Evolutionary conservation across 345 rosid species (phyloP).

Genomic region (Euphorbia lathyris): DNA sequence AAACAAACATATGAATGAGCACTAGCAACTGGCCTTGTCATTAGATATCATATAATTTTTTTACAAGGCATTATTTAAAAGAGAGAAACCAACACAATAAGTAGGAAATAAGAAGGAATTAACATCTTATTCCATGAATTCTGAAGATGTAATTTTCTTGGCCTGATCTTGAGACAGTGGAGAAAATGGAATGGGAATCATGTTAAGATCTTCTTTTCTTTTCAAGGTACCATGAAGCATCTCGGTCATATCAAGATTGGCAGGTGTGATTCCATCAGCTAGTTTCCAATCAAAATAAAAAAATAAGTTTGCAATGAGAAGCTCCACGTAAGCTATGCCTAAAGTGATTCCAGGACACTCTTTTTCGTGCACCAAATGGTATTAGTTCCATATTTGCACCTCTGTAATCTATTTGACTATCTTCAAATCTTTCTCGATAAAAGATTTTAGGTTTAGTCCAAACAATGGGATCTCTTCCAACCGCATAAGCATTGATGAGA

Average conservation of each 20-base stretch:
- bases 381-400: neutral
- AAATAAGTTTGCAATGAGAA: neutral
- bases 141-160: no score
- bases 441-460: constrained; percentile 3
- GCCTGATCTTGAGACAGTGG: no score
- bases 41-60: no score
- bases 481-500: neutral
- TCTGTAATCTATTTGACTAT: neutral
- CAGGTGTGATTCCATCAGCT: neutral
- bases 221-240: neutral
- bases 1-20: no score
- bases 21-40: no score
- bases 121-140: no score
- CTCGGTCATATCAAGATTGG: constrained; percentile 1
- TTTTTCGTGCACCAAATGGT: constrained; percentile 6
- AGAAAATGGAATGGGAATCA: neutral
- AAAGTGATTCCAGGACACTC: constrained; percentile 1
- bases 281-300: constrained; percentile 11
- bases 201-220: neutral
- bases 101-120: no score
- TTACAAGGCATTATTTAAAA: no score
- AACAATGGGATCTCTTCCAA: constrained; percentile 7
- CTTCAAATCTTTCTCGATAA: neutral
- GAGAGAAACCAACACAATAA: no score
- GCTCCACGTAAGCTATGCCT: neutral